phyloP scores from a whole-genome alignment of 2,329 filamentous ascomycete species.

The Neonectria hederae region DNA sequence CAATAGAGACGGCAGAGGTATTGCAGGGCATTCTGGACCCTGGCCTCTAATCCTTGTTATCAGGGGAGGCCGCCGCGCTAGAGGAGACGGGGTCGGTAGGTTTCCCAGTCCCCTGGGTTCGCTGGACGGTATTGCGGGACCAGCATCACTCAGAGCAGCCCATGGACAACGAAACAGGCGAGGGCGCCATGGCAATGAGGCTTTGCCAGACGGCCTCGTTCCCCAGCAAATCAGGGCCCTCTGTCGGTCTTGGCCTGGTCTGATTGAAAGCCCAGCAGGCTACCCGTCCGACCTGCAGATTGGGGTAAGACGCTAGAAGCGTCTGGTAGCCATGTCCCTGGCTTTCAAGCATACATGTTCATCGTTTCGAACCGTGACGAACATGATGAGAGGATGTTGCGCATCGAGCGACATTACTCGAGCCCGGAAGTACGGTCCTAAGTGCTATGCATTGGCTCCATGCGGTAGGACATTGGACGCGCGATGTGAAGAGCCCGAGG shows the following conservation, averaged over 20 bases:
- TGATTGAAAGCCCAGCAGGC: constrained; percentile 15
- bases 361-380: constrained; percentile 2
- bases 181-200: constrained; percentile 20
- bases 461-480: neutral
- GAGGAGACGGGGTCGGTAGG: constrained; percentile 26
- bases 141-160: constrained; percentile 29
- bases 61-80: constrained; percentile 27
- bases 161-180: constrained; percentile 30
- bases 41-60: constrained; percentile 23
- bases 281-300: constrained; percentile 30
- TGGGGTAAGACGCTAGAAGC: constrained; percentile 38
- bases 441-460: constrained; percentile 12
- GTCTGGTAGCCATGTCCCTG: constrained; percentile 24
- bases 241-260: constrained; percentile 19
- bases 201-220: constrained; percentile 30
- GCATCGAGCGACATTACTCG: constrained; percentile 2
- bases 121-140: constrained; percentile 28
- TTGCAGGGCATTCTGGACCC: constrained; percentile 26
- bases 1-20: constrained; percentile 28
- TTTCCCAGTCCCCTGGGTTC: constrained; percentile 36
- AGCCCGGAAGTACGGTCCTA: constrained; percentile 19
- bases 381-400: constrained; percentile 3
- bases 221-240: constrained; percentile 24
- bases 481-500: neutral
- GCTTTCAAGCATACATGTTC: constrained; percentile 8